Conservation (phyloP, 148 eudicot species). For the Rhododendron williamsianum region DNA sequence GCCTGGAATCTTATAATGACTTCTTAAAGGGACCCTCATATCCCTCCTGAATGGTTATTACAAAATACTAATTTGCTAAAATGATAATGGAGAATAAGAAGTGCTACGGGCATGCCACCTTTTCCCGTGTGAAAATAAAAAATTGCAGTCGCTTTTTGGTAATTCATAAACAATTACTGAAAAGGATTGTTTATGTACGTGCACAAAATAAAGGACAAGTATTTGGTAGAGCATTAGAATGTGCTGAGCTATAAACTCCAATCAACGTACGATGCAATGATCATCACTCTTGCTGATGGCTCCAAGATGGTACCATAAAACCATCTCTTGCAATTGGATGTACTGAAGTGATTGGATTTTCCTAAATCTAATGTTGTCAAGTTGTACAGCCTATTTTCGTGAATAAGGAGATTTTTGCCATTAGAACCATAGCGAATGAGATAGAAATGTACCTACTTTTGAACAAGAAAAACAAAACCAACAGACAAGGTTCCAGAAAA, state of each 20-base stretch:
- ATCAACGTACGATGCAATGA: neutral
- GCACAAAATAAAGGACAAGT: neutral
- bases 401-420: neutral
- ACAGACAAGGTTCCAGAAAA: neutral
- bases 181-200: neutral
- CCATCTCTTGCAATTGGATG: neutral
- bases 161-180: neutral
- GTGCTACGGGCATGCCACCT: neutral
- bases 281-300: neutral
- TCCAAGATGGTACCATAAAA: neutral
- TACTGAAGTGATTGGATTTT: neutral
- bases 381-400: neutral
- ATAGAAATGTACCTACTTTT: neutral
- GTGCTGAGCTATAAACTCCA: neutral
- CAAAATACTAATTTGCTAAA: neutral
- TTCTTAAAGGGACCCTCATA: neutral
- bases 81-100: neutral
- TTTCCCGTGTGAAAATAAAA: neutral
- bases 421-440: neutral
- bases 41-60: neutral
- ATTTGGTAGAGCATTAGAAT: neutral
- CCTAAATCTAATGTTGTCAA: neutral
- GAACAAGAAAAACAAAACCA: neutral
- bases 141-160: neutral
- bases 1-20: neutral